Evolutionary conservation across 768 basidiomycete genomes (phyloP), one percentile per base, ranked within the genome.

Genomic region (Termitomyces sp.): DNA sequence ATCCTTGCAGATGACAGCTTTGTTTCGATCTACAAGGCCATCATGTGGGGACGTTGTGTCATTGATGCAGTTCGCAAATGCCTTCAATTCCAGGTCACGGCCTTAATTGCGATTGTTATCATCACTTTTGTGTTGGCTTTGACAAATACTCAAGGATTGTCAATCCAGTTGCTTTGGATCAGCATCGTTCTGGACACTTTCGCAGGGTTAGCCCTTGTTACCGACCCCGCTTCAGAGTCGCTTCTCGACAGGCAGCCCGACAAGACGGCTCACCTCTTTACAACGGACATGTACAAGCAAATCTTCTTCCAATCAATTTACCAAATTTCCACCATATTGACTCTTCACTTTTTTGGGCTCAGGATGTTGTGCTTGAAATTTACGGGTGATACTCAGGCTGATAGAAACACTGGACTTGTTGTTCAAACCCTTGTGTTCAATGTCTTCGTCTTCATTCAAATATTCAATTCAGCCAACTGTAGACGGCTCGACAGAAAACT

Each of bases 101-200:
- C 98, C 79, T 85, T 98, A 62, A 95, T 94, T 6, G 97, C 97
- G 37, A 95, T 99, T 52, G 74, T 96, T 60, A 89, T 98, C 70
- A 98, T 20, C 20, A 20, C 96, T 11, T 96, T 94, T 67, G 84
- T 96, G 61, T 86, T 95, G 40, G 92, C 95, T 40, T 86, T 98
- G 57, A 85, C 91, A 0, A 95, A 94, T 17, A 63, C 70, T 5
- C 70, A 83, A 56, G 96, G 97, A 71, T 67, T 78, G 10, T 94
- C 95, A 1, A 95, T 94, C n/a, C 79, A 99, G 71, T 77, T 99
- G 5, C 85, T 99, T 25, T 99, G 97, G 96, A 94, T 98, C 75
- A 98, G 98, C 80, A 89, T 98, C 64, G 96, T 96, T 73, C 96
- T 96, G 95, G 96, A 97, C 71, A 96, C 94, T 1, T 98, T 99